These are phyloP conservation scores for Ganoderma lingzhi DNA, from an alignment of 1,284 basidiomycete genomes.

Conservation along the genomic window DNA sequence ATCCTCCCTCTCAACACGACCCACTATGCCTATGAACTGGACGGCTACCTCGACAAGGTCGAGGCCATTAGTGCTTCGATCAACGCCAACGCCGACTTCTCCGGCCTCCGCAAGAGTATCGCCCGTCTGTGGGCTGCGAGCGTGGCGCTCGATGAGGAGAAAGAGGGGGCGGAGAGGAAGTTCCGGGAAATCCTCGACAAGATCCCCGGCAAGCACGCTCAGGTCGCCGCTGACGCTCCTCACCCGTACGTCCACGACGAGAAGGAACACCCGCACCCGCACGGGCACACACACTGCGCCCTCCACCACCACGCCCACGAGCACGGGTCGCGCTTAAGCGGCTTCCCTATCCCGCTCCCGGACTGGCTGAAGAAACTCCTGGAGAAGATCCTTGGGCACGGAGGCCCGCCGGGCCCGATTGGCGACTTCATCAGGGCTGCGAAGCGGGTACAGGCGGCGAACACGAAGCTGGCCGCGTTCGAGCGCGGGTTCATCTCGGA, in stretches of 20 bases:
- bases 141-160: constrained; percentile 61
- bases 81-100: constrained; percentile 32
- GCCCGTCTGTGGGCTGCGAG: constrained; percentile 59
- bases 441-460: constrained; percentile 69
- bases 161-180: constrained; percentile 46
- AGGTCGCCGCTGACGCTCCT: neutral
- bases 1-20: constrained; percentile 79
- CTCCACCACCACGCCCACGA: neutral
- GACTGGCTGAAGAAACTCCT: constrained; percentile 35
- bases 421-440: constrained; percentile 61
- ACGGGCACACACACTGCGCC: neutral
- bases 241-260: neutral
- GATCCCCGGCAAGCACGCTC: constrained; percentile 33
- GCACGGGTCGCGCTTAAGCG: neutral
- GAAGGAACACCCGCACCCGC: neutral
- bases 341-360: constrained; percentile 25
- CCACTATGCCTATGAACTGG: constrained; percentile 65
- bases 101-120: constrained; percentile 57
- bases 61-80: constrained; percentile 38
- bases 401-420: constrained; percentile 21
- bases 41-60: constrained; percentile 54
- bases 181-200: constrained; percentile 44
- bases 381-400: constrained; percentile 27
- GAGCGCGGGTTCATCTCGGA: constrained; percentile 88
- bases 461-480: constrained; percentile 78